phyloP scores from a whole-genome alignment of 441 rosid genomes.

The Aleurites moluccanus region DNA sequence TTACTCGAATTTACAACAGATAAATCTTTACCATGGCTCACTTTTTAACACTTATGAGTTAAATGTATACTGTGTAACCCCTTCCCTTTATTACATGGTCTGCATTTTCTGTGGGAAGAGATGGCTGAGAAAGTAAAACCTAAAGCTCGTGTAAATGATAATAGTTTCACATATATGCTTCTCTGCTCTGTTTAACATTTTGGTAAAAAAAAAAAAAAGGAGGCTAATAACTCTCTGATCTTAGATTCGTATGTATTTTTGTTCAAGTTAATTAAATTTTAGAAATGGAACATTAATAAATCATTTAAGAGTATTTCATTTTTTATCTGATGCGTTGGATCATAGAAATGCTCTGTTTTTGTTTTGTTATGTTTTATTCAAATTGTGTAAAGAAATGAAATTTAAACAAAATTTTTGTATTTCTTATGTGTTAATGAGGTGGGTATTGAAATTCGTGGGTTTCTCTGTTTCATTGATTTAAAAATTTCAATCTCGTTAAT shows the following conservation, averaged over 20 bases:
- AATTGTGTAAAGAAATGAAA: no score
- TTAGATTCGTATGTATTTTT: not conserved
- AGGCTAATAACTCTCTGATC: not conserved
- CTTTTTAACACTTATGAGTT: constrained; percentile 27
- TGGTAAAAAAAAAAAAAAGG: no score
- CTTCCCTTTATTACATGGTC: constrained; percentile 6
- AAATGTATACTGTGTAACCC: not conserved
- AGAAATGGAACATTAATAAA: no score
- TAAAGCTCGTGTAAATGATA: not conserved
- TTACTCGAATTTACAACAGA: constrained; percentile 67
- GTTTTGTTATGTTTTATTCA: no score
- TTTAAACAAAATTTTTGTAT: no score
- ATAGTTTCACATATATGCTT: not conserved
- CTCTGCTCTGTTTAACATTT: not conserved
- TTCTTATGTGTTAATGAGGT: no score
- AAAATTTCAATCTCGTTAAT: no score
- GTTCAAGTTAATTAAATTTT: not conserved
- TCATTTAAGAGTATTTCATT: not conserved
- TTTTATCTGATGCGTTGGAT: not conserved
- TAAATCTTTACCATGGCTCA: constrained; percentile 36
- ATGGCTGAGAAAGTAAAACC: not conserved
- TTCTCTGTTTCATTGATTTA: no score
- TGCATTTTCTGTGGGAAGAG: not conserved
- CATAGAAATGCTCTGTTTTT: not conserved
- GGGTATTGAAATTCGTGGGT: no score